Evolutionary conservation across 768 basidiomycete genomes (phyloP), one percentile per base, ranked within the genome.

Genomic region (Mycena crocata): DNA sequence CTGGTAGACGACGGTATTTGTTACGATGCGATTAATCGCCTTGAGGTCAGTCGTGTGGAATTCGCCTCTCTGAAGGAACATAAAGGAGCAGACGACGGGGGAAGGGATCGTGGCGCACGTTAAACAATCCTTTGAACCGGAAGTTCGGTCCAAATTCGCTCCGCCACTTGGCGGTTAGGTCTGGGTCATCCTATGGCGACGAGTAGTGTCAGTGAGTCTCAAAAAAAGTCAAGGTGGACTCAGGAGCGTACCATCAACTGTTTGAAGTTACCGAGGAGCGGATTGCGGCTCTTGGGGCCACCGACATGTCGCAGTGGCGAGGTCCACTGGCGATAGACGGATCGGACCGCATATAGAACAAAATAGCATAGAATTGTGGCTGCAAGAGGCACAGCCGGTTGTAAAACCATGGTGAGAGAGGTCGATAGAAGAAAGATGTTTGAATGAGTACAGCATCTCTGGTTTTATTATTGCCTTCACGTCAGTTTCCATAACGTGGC

Each of bases 31-130:
- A 17, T 79, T 77, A 23, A 89, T 26, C 0, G 86, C 87, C 5
- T 80, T 77, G 0, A 83, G 74, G 63, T 89, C 88, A 39, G 79
- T 56, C 0, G 86, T 85, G 71, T 82, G 75, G 13, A 87, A 73
- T 19, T 81, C 74, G 30, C 74, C 63, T 7, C 58, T 52, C 81
- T 84, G 58, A 26, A 17, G 13, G 15, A 14, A 30, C 0, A 26
- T 44, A 21, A n/a, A 4, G 13, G n/a, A 14, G 8, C n/a, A n/a
- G 26, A 14, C 7, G 39, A 13, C 8, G 56, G 14, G 21, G 17
- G 34, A 5, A 49, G 7, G 31, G 1, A 19, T 34, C 17, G 1
- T 9, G 30, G 39, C 56, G 24, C 24, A 67, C 66, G 19, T 40
- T 56, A 30, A 67, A 62, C 3, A 67, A 30, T 1, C 60, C 66